Percentiles rank a stretch among this genome's conserved stretches.
phyloP scores from a whole-genome alignment of 352 stramenopile species.

The Globisporangium irregulare region DNA sequence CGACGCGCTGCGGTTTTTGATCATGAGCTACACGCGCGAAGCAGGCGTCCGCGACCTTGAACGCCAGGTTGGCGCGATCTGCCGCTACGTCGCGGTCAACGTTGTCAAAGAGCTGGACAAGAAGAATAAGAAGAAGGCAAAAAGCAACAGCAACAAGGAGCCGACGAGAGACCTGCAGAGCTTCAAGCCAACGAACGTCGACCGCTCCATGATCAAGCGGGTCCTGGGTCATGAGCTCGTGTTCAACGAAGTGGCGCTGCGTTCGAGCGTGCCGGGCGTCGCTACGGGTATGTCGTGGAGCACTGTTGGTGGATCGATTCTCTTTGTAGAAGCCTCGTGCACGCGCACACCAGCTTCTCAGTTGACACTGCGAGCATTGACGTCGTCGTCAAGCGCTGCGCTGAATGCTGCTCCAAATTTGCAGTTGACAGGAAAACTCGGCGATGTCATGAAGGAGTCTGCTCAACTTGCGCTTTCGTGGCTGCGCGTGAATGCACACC shows the following conservation, averaged over 20 bases:
- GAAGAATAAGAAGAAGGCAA: conserved; percentile 15
- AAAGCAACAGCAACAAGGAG: conserved; percentile 10
- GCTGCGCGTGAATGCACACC: conserved; percentile 60
- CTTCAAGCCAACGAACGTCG: conserved; percentile 41
- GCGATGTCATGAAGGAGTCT: conserved; percentile 90
- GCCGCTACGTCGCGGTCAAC: conserved; percentile 66
- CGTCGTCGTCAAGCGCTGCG: conserved; percentile 20
- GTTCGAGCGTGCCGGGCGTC: conserved; percentile 61
- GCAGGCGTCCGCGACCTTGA: conserved; percentile 85
- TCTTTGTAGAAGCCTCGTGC: conserved; percentile 86
- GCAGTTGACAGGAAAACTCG: conserved; percentile 71
- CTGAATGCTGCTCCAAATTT: conserved; percentile 31
- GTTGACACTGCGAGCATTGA: conserved; percentile 22
- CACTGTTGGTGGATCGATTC: conserved; percentile 67
- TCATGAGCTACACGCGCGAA: conserved; percentile 85
- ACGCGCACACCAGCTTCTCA: conserved; percentile 35
- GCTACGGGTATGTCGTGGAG: conserved; percentile 87
- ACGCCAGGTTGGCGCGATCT: conserved; percentile 72
- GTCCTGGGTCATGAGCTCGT: conserved; percentile 69
- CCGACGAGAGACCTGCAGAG: conserved; percentile 16
- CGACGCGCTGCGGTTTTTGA: conserved; percentile 62
- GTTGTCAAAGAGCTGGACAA: conserved; percentile 56
- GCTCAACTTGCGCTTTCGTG: conserved; percentile 82
- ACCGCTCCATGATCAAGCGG: conserved; percentile 48
- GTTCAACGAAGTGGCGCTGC: conserved; percentile 73